Evolutionary conservation across 192 early-diverging fungal species (phyloP).

Genomic region (Linderina pennispora): DNA sequence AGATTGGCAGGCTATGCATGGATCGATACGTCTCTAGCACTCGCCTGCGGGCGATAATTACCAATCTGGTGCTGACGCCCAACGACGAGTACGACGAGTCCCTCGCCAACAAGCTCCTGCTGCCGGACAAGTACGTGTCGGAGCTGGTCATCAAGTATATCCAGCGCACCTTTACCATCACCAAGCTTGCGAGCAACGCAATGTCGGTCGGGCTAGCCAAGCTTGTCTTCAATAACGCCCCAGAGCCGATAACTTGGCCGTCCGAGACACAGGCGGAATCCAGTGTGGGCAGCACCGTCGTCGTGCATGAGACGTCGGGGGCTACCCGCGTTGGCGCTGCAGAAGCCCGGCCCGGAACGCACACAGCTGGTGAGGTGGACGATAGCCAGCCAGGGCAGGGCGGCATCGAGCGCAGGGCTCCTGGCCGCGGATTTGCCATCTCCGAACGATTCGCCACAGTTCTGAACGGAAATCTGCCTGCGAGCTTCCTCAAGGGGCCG

Average conservation of each 20-base stretch:
- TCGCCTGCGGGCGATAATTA: constrained; percentile 16
- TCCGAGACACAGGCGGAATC: no score
- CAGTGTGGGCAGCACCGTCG: constrained; percentile 20
- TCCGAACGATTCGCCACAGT: constrained; percentile 18
- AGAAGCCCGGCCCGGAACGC: no score
- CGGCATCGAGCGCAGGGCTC: constrained; percentile 7
- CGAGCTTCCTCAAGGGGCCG: background rate
- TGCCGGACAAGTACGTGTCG: background rate
- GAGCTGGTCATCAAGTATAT: background rate
- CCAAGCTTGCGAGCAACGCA: constrained; percentile 8
- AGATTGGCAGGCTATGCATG: no score
- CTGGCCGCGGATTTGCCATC: constrained; percentile 29
- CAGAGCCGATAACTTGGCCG: background rate
- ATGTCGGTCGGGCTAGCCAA: constrained; percentile 18
- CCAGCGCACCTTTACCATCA: constrained; percentile 2
- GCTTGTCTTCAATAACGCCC: no score
- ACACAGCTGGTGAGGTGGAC: no score
- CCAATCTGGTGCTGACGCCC: constrained; percentile 34
- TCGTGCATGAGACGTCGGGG: constrained; percentile 25
- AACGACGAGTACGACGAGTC: constrained; percentile 23
- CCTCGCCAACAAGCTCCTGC: constrained; percentile 12
- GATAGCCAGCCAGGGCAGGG: background rate
- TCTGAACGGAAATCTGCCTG: constrained; percentile 12
- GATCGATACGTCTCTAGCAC: constrained; percentile 22
- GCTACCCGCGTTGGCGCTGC: constrained; percentile 14